A percentile compares a stretch with the other conserved stretches of the same genome.
Conservation (phyloP, 2,329 filamentous ascomycete species). For the Epichloe festucae region DNA sequence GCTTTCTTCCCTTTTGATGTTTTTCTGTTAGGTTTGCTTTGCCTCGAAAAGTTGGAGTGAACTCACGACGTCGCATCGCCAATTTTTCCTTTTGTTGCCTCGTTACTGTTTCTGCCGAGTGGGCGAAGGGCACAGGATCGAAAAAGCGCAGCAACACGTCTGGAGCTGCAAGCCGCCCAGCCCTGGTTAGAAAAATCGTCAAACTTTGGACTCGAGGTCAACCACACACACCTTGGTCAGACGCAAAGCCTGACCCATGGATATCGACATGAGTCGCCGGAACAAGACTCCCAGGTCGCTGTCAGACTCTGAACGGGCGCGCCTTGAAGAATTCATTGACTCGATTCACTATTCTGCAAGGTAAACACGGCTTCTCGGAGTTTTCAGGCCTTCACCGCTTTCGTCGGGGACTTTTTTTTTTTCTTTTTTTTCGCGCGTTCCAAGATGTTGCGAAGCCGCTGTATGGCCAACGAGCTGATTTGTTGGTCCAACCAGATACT, state of each 20-base stretch:
- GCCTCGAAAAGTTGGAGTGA: background rate
- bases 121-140: background rate
- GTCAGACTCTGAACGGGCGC: constrained; percentile 66
- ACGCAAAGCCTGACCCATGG: constrained; percentile 16
- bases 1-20: constrained; percentile 1
- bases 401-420: background rate
- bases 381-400: background rate
- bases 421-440: background rate
- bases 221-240: constrained; percentile 5
- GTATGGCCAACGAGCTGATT: constrained; percentile 2
- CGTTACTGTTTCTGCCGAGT: background rate
- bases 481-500: constrained; percentile 51
- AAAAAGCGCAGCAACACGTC: background rate
- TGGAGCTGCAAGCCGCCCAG: constrained; percentile 1
- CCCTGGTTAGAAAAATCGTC: background rate
- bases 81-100: background rate
- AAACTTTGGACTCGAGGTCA: background rate
- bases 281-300: constrained; percentile 77
- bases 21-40: background rate
- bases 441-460: background rate
- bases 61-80: background rate
- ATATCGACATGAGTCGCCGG: constrained; percentile 70
- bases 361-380: constrained; percentile 30
- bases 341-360: constrained; percentile 89
- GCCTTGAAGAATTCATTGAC: constrained; percentile 83